Evolutionary conservation across 148 eudicot genomes (phyloP), one percentile per base, ranked within the genome.

Genomic region (Amaranthus cruentus): DNA sequence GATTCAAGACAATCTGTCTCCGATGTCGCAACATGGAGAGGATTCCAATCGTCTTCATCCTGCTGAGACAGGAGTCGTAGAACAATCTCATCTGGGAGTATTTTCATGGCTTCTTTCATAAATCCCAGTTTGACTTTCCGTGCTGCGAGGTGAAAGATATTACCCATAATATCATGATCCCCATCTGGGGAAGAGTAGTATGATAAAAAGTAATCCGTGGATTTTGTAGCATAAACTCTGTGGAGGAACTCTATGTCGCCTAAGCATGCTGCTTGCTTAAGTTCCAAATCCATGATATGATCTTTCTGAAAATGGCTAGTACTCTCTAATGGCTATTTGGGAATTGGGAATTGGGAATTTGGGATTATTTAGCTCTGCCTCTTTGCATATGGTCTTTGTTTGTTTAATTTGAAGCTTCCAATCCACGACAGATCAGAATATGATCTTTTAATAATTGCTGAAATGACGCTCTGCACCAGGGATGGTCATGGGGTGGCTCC

Each of bases 141-240:
- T 11, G 58, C 58, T 9, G 58, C 60, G 2, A 73, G 47, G 44
- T 73, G 60, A 38, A 73, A 9, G 10, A 73, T 73, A 43, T 62
- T 73, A 6, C 50, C 72, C 11, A 9, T 13, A 21, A n/a, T 42
- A 4, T 53, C 9, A 4, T 43, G 10, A 3, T 46, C 62, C 6
- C 44, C 18, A 2, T 18, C 12, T 43, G 12, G 1, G 5, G 18
- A 18, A 13, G 50, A 44, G 21, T 7, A 14, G 14, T 4, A 38
- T 9, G 9, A 15, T 7, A 59, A 55, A 10, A 72, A 72, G 66
- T 48, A 69, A n/a, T 69, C 72, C 0, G 4, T 4, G 1, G 58
- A 59, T 9, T 69, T 44, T 3, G 11, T 5, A 5, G 3, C 47
- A 4, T 52, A 14, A 0, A 69, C 61, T 73, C 44, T 28, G 12